Conservation (phyloP, 2,329 filamentous ascomycete genomes). For the Monosporascus sp. region DNA sequence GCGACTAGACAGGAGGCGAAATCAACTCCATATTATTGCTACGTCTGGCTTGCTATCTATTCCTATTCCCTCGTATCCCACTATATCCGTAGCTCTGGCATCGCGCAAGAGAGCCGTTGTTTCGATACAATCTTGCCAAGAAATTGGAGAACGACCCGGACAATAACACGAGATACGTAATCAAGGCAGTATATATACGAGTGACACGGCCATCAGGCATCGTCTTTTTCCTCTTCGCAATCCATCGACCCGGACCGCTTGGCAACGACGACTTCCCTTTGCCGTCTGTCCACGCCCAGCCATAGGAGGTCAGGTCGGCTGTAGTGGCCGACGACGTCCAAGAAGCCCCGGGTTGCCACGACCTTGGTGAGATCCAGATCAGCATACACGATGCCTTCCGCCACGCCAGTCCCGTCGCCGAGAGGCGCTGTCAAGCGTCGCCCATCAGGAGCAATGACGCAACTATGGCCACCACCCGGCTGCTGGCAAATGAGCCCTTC, state of each 20-base stretch:
- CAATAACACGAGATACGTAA: no score
- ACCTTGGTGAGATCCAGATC: slow-evolving; percentile 40
- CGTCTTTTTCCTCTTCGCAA: no score
- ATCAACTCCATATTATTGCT: no score
- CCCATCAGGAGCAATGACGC: slow-evolving; percentile 47
- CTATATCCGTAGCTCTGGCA: no score
- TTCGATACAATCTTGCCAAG: no score
- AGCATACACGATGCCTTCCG: slow-evolving; percentile 42
- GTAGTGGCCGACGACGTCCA: slow-evolving; percentile 45
- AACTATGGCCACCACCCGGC: slow-evolving; percentile 38
- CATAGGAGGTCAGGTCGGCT: slow-evolving; percentile 46
- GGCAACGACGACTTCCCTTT: slow-evolving; percentile 12
- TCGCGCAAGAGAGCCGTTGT: no score
- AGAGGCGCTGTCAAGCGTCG: slow-evolving; percentile 34
- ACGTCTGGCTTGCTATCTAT: no score
- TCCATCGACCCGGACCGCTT: not conserved
- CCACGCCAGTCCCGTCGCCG: slow-evolving; percentile 25
- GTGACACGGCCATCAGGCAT: no score
- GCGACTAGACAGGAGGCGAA: no score
- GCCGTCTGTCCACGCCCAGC: slow-evolving; percentile 30
- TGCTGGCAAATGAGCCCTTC: slow-evolving; percentile 34
- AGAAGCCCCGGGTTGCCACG: slow-evolving; percentile 34
- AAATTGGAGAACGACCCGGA: no score
- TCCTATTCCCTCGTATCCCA: no score
- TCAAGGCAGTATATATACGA: no score